Evolutionary conservation across 306 rosid genomes (phyloP).

Genomic region (Cotoneaster glaucophyllus): DNA sequence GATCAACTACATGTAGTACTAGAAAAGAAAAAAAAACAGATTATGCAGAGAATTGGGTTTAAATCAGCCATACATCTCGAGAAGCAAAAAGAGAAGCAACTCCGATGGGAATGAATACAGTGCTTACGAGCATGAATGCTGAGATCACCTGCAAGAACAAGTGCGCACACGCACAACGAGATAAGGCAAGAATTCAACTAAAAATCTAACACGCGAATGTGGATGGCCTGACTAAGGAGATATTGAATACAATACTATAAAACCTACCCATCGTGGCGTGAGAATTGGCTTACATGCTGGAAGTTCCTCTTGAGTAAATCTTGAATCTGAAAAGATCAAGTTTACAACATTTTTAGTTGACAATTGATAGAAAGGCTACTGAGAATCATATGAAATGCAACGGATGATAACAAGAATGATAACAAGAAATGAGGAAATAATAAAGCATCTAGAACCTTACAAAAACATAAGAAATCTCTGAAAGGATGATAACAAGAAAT

Average conservation of each 20-base stretch:
- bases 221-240: neutral
- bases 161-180: neutral
- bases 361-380: neutral
- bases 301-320: conserved; percentile 94
- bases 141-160: conserved; percentile 72
- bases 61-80: conserved; percentile 48
- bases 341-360: conserved; percentile 14
- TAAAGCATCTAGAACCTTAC: neutral
- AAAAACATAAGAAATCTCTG: neutral
- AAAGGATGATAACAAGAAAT: neutral
- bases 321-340: conserved; percentile 55
- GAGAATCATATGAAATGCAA: neutral
- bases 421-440: neutral
- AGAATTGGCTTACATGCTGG: conserved; percentile 99
- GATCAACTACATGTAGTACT: conserved; percentile 7
- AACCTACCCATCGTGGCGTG: conserved; percentile 80
- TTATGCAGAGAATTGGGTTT: neutral
- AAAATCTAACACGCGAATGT: neutral
- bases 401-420: neutral
- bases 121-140: conserved; percentile 70
- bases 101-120: conserved; percentile 77
- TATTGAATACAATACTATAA: neutral
- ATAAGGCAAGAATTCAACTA: conserved; percentile 1
- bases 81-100: conserved; percentile 79
- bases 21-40: neutral